Base-by-base conservation (phyloP, 768 basidiomycete genomes). In the Tubosaeta sp. region DNA sequence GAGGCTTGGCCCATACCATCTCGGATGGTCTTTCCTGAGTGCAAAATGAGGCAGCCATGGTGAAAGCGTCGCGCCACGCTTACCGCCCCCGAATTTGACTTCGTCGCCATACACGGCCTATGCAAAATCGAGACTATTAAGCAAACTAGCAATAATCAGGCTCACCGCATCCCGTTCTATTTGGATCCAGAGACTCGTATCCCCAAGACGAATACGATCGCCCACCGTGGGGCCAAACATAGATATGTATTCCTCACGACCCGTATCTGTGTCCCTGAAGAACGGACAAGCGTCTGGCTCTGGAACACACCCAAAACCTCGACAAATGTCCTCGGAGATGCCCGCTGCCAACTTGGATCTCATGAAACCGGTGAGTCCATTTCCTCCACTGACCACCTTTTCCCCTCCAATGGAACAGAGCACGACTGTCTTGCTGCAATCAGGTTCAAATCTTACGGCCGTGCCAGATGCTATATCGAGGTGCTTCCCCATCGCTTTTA, bases 1-100 rank as follows among this genome's bases (percentile, higher is more conserved):
- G 88, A 89, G 0, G 85, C 85, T 66, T 98, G 95, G 8, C 95
- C 97, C 89, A 97, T 95, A 6, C 97, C 97, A 62, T 98, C 97
- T 22, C 95, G 86, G 47, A 98, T 89, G 1, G 86, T 81, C 71
- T 98, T 97, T 16, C 94, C 91, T 91, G 56, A 6, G 13, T 32
- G 10, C n/a, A 19, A 31, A 11, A 45, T 5, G 43, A 41, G 22
- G 47, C 42, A 37, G 43, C 14, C 17, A 9, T 19, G 25, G 31
- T 29, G 29, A 41, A 39, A 13, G 10, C 16, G 48, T 37, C 19
- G 25, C 19, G 7, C 11, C 0, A 42, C 13, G 38, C 71, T 56
- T 61, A 84, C 92, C 95, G 63, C 94, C 95, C 8, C 97, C 97
- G 61, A 99, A 99, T 72, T 97, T 98, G 72, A 91, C 88, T 71